These are phyloP conservation scores for Aspergillus baeticus DNA, from an alignment of 495 filamentous ascomycete genomes.

Conservation along the genomic window DNA sequence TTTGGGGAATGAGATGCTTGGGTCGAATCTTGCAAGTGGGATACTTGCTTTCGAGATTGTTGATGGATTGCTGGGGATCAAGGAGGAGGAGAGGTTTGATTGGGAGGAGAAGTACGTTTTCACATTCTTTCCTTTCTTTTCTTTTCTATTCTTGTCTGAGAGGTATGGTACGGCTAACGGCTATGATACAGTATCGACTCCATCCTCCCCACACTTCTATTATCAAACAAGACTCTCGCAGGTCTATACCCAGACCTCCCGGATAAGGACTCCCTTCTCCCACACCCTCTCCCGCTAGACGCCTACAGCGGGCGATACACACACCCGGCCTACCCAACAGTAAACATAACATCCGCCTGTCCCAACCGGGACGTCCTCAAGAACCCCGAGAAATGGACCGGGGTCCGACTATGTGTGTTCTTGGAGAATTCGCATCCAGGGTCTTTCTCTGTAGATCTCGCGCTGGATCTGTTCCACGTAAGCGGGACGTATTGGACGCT, in stretches of 20 bases:
- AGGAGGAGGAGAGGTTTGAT: background rate
- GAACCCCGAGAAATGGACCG: background rate
- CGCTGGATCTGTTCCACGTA: background rate
- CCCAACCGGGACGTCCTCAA: background rate
- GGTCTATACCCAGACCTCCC: conserved; percentile 1
- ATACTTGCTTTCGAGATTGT: conserved; percentile 2
- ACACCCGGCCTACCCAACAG: conserved; percentile 1
- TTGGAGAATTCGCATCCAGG: background rate
- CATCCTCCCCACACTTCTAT: background rate
- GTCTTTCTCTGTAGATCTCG: background rate
- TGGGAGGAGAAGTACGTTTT: conserved; percentile 1
- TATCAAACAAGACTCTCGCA: background rate
- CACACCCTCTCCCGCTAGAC: background rate
- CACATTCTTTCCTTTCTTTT: background rate
- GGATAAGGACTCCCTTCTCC: background rate
- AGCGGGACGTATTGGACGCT: conserved; percentile 1
- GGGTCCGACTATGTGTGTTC: background rate
- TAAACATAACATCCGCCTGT: background rate
- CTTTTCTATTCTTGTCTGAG: background rate
- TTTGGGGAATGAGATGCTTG: conserved; percentile 4
- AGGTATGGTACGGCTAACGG: background rate
- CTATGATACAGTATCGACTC: background rate
- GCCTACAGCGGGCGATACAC: background rate
- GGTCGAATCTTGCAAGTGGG: background rate
- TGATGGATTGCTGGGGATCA: background rate